phyloP scores from a whole-genome alignment of 306 rosid species.

The Cicer arietinum region DNA sequence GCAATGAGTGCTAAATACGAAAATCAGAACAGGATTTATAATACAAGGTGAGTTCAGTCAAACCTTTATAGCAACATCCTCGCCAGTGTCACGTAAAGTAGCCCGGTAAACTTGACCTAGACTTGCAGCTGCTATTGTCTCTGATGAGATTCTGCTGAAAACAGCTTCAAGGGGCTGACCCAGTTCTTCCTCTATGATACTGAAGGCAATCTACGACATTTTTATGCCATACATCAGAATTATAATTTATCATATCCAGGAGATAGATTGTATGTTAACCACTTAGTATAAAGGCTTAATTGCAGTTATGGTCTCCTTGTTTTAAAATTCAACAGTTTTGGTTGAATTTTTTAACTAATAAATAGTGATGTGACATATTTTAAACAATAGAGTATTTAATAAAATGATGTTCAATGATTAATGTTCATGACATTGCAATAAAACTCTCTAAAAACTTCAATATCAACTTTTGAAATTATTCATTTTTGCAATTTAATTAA shows the following conservation, averaged over 20 bases:
- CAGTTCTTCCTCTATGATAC: conserved; percentile 90
- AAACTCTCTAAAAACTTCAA: no score
- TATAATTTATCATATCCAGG: conserved; percentile 17
- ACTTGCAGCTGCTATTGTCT: conserved; percentile 98
- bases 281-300: background rate
- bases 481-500: no score
- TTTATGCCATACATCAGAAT: conserved; percentile 43
- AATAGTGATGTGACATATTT: no score
- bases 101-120: conserved; percentile 99
- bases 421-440: no score
- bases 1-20: conserved; percentile 14
- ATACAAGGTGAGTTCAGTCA: conserved; percentile 42
- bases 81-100: conserved; percentile 86
- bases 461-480: no score
- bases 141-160: conserved; percentile 86
- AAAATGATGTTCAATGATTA: no score
- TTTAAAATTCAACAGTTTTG: no score
- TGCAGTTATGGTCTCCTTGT: no score
- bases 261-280: conserved; percentile 12
- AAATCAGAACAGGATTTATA: conserved; percentile 8
- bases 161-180: conserved; percentile 95
- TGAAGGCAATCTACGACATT: conserved; percentile 74
- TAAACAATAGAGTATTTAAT: no score
- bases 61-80: conserved; percentile 98
- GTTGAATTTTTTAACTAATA: no score